A percentile compares a stretch with the other conserved stretches of the same genome.
Evolutionary conservation across 495 filamentous ascomycete genomes (phyloP).

Genomic region (Aspergillus cristatus): DNA sequence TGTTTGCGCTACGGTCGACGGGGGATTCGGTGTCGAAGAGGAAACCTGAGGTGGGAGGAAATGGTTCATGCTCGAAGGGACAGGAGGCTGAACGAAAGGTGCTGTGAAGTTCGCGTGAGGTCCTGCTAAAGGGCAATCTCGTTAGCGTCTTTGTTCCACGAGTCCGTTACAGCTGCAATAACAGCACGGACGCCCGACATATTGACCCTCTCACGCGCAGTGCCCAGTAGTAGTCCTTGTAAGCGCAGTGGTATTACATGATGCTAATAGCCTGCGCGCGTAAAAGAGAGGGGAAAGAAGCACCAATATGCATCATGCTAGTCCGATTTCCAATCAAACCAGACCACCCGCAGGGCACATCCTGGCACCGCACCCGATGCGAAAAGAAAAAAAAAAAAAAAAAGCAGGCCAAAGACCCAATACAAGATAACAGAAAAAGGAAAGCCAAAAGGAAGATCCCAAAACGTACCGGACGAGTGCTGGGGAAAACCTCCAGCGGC

Average conservation of each 20-base stretch:
- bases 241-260: too few species aligned
- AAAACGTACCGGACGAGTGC: conserved; percentile 32
- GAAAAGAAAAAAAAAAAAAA: conserved; percentile 8
- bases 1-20: conserved; percentile 26
- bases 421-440: conserved; percentile 8
- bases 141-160: conserved; percentile 13
- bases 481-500: conserved; percentile 27
- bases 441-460: conserved; percentile 5
- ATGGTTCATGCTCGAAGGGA: conserved; percentile 27
- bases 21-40: conserved; percentile 15
- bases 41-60: conserved; percentile 26
- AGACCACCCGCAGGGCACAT: too few species aligned
- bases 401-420: conserved; percentile 6
- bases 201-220: too few species aligned
- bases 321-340: too few species aligned
- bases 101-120: conserved; percentile 35
- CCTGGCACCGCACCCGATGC: too few species aligned
- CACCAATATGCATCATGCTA: too few species aligned
- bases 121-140: conserved; percentile 16
- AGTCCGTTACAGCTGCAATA: neutral
- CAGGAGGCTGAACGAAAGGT: conserved; percentile 29
- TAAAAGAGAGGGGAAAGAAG: too few species aligned
- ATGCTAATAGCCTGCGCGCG: too few species aligned
- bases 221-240: too few species aligned
- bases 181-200: too few species aligned